Evolutionary conservation across 2,329 filamentous ascomycete genomes (phyloP), one percentile per base, ranked within the genome.

Genomic region (Trematosphaeria pertusa): DNA sequence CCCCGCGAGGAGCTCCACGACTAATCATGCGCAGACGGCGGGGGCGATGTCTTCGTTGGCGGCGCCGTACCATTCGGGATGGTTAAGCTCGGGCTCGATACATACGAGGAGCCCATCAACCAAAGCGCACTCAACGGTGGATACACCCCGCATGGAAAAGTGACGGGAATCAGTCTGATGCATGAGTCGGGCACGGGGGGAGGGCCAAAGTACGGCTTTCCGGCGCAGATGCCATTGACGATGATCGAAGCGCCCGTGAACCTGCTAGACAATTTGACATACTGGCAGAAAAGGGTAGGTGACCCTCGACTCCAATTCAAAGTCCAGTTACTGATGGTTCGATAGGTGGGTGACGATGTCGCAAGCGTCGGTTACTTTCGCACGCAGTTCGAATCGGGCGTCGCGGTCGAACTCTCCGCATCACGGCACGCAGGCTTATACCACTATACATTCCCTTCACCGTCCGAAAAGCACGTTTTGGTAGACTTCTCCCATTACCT

Each of bases 401-500:
- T 74, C 5, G 60, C 50, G 10, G 58, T 73, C 11, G 66, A 73
- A 37, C 58, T 75, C 1, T 60, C 72, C 2, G 65, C 70, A 4
- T 65, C 66, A 8, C 56, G 69, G n/a, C 70, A 73, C 44, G 65
- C 71, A 26, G 72, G 70, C 5, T 38, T 73, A 2, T 52, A 72
- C 15, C 66, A 65, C 31, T 74, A 75, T 48, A 68, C 60, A 0
- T 74, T 62, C 22, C 75, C 77, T 0, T 43, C 56, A 18, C 30
- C 46, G n/a, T 50, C 70, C 2, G 70, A 72, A 4, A 72, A 69
- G 10, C 73, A 78, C 21, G 56, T 80, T 5, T 54, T 80, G 2
- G 72, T 79, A 0, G 78, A 81, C 47, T 61, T 77, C 9, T 76
- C 79, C 34, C 81, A 82, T 53, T 71, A 70, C 30, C 39, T 71